A percentile compares a stretch with the other conserved stretches of the same genome.
Evolutionary conservation across 768 basidiomycete genomes (phyloP).

Genomic region (Tulasnella sp.): DNA sequence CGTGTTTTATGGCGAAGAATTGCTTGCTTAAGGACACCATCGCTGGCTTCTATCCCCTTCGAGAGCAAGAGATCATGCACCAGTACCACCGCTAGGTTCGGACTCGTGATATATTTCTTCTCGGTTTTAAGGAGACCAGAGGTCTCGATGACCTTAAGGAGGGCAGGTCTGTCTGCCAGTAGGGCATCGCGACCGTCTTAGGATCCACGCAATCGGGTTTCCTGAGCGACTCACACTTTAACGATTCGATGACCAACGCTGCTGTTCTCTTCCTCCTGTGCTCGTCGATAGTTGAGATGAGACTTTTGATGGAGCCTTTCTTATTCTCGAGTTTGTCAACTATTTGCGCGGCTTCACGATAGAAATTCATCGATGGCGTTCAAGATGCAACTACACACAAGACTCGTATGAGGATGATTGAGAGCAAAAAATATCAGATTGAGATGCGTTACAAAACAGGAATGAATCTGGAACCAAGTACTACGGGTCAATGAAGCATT

Average conservation of each 20-base stretch:
- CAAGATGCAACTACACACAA: too few species aligned
- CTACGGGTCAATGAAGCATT: too few species aligned
- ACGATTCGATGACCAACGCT: constrained; percentile 83
- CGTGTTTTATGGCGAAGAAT: constrained; percentile 81
- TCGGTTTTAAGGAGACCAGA: constrained; percentile 63
- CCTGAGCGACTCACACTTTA: constrained; percentile 58
- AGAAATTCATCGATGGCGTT: constrained; percentile 71
- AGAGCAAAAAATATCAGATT: too few species aligned
- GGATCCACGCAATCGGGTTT: not conserved
- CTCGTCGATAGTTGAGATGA: constrained; percentile 58
- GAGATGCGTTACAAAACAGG: too few species aligned
- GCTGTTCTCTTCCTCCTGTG: constrained; percentile 65
- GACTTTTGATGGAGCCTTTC: constrained; percentile 83
- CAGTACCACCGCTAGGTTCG: constrained; percentile 68
- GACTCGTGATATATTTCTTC: constrained; percentile 57
- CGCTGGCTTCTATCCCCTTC: constrained; percentile 75
- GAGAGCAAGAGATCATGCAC: constrained; percentile 82
- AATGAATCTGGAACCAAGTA: too few species aligned
- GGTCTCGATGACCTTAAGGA: constrained; percentile 53
- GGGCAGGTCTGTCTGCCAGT: constrained; percentile 56
- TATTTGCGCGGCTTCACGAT: constrained; percentile 74
- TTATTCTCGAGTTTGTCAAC: constrained; percentile 79
- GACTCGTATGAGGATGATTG: too few species aligned
- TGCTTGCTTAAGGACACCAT: constrained; percentile 83
- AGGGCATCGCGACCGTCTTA: not conserved